Evolutionary conservation across 2,329 filamentous ascomycete species (phyloP).

Genomic region (Colletotrichum gigasporum): DNA sequence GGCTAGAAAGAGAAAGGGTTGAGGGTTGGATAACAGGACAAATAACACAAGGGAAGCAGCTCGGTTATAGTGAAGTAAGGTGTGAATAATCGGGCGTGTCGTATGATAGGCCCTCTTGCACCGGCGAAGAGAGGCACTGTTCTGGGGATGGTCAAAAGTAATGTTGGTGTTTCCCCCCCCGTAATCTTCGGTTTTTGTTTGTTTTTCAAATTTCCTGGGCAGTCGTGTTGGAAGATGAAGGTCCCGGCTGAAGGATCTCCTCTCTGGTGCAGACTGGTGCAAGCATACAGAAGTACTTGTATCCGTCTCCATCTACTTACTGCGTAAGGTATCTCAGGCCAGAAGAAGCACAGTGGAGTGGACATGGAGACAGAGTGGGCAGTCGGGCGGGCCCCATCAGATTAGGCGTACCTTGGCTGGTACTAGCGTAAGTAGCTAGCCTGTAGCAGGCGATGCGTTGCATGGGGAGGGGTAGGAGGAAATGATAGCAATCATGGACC

Average conservation of each 20-base stretch:
- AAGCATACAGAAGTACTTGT: not conserved
- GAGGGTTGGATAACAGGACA: not conserved
- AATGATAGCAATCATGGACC: not conserved
- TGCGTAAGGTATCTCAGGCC: not conserved
- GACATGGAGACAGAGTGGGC: not conserved
- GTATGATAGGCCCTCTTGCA: not conserved
- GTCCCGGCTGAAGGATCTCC: not conserved
- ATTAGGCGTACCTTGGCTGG: slow-evolving; percentile 4
- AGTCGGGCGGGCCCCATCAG: not conserved
- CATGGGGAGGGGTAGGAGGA: slow-evolving; percentile 14
- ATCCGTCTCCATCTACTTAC: not conserved
- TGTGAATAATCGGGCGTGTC: not conserved
- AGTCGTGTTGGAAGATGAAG: not conserved
- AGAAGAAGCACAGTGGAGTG: not conserved
- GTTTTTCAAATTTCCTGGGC: not conserved
- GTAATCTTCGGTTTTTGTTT: not conserved
- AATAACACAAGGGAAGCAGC: not conserved
- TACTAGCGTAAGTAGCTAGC: slow-evolving; percentile 8
- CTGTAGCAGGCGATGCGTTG: slow-evolving; percentile 20
- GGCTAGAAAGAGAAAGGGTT: not conserved
- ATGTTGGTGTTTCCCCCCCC: no score
- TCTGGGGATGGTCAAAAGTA: not conserved
- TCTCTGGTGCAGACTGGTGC: not conserved
- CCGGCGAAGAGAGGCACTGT: not conserved
- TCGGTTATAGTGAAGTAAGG: not conserved